These are phyloP conservation scores for Cyclotella choctawhatcheeana DNA, from an alignment of 108 stramenopile genomes.

Conservation along the genomic window DNA sequence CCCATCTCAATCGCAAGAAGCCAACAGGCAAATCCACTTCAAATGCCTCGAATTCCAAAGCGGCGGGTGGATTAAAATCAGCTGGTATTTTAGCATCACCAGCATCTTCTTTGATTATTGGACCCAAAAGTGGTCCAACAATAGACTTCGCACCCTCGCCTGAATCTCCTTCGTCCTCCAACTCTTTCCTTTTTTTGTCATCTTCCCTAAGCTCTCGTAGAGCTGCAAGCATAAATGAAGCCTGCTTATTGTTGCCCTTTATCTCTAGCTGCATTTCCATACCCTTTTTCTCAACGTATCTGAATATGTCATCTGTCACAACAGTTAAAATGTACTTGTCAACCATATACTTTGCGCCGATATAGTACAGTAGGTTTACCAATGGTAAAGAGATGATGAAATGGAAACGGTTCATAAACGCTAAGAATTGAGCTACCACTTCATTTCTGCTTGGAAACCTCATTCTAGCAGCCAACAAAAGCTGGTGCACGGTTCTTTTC, in stretches of 20 bases:
- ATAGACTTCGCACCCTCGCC: conserved; percentile 38
- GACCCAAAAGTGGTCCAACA: conserved; percentile 71
- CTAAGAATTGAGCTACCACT: conserved; percentile 56
- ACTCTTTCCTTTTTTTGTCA: conserved; percentile 52
- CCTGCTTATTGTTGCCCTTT: conserved; percentile 53
- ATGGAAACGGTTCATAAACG: conserved; percentile 59
- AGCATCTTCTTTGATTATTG: conserved; percentile 68
- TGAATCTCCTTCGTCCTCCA: conserved; percentile 44
- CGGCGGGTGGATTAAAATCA: conserved; percentile 60
- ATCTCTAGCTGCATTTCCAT: conserved; percentile 87
- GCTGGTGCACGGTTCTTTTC: not conserved
- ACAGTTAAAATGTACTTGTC: conserved; percentile 67
- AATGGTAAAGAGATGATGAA: conserved; percentile 69
- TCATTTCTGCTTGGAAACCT: conserved; percentile 62
- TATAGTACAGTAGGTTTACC: conserved; percentile 58
- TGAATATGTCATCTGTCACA: conserved; percentile 73
- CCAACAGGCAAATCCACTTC: conserved; percentile 82
- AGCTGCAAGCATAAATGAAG: conserved; percentile 81
- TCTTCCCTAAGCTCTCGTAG: conserved; percentile 75
- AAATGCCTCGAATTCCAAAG: conserved; percentile 72
- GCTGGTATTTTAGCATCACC: conserved; percentile 54
- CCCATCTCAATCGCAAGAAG: conserved; percentile 74
- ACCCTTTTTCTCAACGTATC: conserved; percentile 79
- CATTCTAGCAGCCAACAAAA: conserved; percentile 10
- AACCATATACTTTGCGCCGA: conserved; percentile 51